Percentiles rank a stretch among this genome's conserved stretches.
phyloP scores from a whole-genome alignment of 2,329 filamentous ascomycete species.

The Leptographium galeiforme region DNA sequence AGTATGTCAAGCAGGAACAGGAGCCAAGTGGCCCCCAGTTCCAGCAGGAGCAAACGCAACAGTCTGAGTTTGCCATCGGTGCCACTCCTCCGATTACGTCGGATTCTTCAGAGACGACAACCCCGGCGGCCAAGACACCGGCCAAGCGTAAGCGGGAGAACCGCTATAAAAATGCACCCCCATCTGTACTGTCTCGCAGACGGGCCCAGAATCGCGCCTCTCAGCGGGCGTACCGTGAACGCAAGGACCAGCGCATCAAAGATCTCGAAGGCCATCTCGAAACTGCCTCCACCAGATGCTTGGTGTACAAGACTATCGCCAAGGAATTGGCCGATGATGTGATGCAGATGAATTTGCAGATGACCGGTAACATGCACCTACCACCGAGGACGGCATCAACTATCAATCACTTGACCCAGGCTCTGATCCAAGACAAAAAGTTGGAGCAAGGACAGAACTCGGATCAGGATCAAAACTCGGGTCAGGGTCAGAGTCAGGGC shows the following conservation, averaged over 20 bases:
- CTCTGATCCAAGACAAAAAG: too few relatives aligned
- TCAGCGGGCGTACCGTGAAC: slow-evolving; percentile 46
- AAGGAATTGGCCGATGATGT: too few relatives aligned
- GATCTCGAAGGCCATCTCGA: slow-evolving; percentile 35
- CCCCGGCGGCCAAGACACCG: slow-evolving; percentile 19
- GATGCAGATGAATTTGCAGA: too few relatives aligned
- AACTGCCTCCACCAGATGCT: too few relatives aligned
- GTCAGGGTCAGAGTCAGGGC: too few relatives aligned
- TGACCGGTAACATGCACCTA: too few relatives aligned
- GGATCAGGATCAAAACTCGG: too few relatives aligned
- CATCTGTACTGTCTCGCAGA: slow-evolving; percentile 37
- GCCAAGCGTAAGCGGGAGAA: slow-evolving; percentile 37
- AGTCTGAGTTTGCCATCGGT: background rate
- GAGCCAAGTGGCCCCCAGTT: slow-evolving; percentile 3
- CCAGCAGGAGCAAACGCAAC: slow-evolving; percentile 13
- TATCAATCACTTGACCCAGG: too few relatives aligned
- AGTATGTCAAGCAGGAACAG: background rate
- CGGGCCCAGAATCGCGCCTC: slow-evolving; percentile 48
- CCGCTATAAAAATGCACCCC: slow-evolving; percentile 38
- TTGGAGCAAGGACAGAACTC: too few relatives aligned
- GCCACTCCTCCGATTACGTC: background rate
- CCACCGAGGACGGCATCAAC: too few relatives aligned
- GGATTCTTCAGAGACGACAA: background rate
- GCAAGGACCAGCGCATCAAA: slow-evolving; percentile 51
- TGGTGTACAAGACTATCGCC: too few relatives aligned